These are phyloP conservation scores for Chrysanthemum seticuspe DNA, from an alignment of 129 eudicot genomes.

Conservation along the genomic window DNA sequence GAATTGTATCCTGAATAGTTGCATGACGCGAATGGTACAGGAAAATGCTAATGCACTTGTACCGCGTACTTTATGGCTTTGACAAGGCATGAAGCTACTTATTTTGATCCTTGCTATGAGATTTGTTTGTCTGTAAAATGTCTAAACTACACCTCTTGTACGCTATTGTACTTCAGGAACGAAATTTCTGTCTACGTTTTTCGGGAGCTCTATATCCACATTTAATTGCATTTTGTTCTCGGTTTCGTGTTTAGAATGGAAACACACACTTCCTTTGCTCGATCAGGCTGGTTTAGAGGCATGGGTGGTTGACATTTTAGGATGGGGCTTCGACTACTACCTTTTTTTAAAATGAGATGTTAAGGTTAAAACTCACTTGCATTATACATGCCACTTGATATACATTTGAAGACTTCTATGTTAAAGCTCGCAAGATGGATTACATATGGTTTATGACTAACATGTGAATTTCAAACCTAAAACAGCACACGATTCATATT, in stretches of 20 bases:
- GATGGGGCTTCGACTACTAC: slow-evolving; percentile 89
- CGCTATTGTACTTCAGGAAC: not conserved
- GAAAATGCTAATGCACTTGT: slow-evolving; percentile 56
- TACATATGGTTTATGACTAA: too few relatives aligned
- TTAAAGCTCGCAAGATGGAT: too few relatives aligned
- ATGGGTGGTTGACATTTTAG: slow-evolving; percentile 85
- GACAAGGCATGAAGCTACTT: slow-evolving; percentile 49
- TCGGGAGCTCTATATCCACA: not conserved
- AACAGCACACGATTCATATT: too few relatives aligned
- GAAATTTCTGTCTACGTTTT: too few relatives aligned
- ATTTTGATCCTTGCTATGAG: not conserved
- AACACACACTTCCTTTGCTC: slow-evolving; percentile 62
- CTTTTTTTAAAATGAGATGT: not conserved
- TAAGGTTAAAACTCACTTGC: too few relatives aligned
- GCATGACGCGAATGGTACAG: slow-evolving; percentile 57
- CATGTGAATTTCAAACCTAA: too few relatives aligned
- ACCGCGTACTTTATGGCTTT: slow-evolving; percentile 76
- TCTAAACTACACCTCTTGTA: not conserved
- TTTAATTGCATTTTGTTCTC: slow-evolving; percentile 52
- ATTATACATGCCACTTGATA: too few relatives aligned
- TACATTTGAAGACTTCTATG: too few relatives aligned
- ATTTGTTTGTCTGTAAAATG: not conserved
- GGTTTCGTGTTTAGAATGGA: slow-evolving; percentile 97
- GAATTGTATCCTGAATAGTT: slow-evolving; percentile 67
- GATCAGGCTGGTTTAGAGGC: slow-evolving; percentile 81